Conservation (phyloP, 2,329 filamentous ascomycete species). For the Aspergillus caelatus region DNA sequence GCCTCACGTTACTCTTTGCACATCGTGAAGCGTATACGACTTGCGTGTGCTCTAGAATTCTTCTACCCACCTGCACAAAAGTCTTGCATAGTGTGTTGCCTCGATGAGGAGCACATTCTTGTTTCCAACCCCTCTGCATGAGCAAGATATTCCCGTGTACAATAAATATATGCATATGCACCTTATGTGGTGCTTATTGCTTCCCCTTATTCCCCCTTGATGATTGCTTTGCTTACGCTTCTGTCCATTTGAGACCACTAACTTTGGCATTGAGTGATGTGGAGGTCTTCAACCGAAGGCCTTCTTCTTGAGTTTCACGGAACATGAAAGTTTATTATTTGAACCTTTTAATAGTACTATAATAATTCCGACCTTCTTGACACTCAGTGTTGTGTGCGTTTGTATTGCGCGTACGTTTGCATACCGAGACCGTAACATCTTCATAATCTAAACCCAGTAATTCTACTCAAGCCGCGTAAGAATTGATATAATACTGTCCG, state of each 20-base stretch:
- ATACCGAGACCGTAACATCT: conserved; percentile 12
- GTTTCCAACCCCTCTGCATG: conserved; percentile 11
- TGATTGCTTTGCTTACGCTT: conserved; percentile 9
- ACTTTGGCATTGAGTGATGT: not conserved
- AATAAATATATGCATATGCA: conserved; percentile 16
- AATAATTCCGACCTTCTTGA: conserved; percentile 3
- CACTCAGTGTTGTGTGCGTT: not conserved
- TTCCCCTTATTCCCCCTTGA: conserved; percentile 9
- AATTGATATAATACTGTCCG: conserved; percentile 50
- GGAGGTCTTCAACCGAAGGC: not conserved
- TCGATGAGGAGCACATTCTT: conserved; percentile 7
- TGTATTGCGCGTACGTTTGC: not conserved
- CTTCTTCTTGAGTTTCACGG: not conserved
- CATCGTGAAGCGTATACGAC: conserved; percentile 12
- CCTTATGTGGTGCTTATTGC: not conserved
- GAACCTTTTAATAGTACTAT: conserved; percentile 20
- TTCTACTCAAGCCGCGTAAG: conserved; percentile 37
- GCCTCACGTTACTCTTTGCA: conserved; percentile 6
- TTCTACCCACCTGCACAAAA: conserved; percentile 9
- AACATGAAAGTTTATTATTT: not conserved
- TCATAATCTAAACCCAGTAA: not conserved
- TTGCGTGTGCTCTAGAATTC: conserved; percentile 13
- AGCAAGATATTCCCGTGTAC: conserved; percentile 10
- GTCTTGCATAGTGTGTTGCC: conserved; percentile 16
- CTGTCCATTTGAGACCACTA: conserved; percentile 6